Percentiles rank a stretch among this genome's conserved stretches.
These are phyloP conservation scores for Gracilaria caudata DNA, from an alignment of 23 red algal species.

Conservation along the genomic window DNA sequence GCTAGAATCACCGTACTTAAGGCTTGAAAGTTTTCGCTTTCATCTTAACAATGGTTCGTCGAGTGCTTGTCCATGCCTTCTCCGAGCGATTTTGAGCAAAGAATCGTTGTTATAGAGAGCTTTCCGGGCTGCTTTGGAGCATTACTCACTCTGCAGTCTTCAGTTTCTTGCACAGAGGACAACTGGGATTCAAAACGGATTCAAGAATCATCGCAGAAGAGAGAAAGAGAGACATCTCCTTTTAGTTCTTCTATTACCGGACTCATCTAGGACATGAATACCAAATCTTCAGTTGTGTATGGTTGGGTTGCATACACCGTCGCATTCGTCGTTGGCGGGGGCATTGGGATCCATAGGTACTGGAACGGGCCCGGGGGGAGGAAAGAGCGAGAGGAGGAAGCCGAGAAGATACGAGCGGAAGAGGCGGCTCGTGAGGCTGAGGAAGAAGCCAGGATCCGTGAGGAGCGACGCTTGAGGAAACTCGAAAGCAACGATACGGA, in stretches of 20 bases:
- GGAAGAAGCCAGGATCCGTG: constrained; percentile 57
- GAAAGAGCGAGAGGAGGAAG: constrained; percentile 55
- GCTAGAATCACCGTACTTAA: not conserved
- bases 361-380: constrained; percentile 54
- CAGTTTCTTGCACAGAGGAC: too few species aligned
- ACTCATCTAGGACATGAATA: constrained; percentile 42
- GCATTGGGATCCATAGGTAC: constrained; percentile 56
- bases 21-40: not conserved
- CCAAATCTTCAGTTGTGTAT: constrained; percentile 42
- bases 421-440: constrained; percentile 46
- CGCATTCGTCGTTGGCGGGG: constrained; percentile 44
- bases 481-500: not conserved
- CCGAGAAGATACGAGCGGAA: constrained; percentile 21
- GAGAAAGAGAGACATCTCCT: not conserved
- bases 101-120: too few species aligned
- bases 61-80: not conserved
- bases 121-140: too few species aligned
- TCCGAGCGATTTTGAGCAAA: not conserved
- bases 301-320: constrained; percentile 70
- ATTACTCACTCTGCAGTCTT: too few species aligned
- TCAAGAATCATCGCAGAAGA: not conserved
- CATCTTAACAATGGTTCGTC: too few species aligned
- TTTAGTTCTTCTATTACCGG: not conserved
- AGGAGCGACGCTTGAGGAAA: constrained; percentile 37
- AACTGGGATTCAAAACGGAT: too few species aligned